Percentiles rank a stretch among this genome's conserved stretches.
Conservation (phyloP, 2,329 filamentous ascomycete genomes). For the Claviceps paspali region DNA sequence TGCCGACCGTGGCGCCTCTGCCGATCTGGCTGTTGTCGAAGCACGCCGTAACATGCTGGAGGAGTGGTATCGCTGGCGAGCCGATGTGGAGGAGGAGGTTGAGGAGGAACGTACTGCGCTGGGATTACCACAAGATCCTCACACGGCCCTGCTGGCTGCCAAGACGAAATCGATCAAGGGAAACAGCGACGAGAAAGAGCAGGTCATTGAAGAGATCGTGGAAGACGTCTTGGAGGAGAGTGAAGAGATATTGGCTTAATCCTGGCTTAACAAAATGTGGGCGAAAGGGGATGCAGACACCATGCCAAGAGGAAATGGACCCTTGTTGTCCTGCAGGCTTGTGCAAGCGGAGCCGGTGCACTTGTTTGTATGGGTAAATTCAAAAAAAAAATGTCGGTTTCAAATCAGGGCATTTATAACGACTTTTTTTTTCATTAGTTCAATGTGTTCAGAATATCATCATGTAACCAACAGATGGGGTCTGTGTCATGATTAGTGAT, state of each 20-base stretch:
- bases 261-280: constrained; percentile 12
- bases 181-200: constrained; percentile 49
- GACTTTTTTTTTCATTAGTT: constrained; percentile 3
- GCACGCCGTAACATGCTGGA: constrained; percentile 64
- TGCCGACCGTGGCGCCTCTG: constrained; percentile 79
- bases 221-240: constrained; percentile 74
- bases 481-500: too few species aligned
- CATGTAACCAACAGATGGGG: too few species aligned
- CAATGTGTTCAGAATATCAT: background rate
- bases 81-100: constrained; percentile 55
- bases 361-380: constrained; percentile 20
- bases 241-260: constrained; percentile 53
- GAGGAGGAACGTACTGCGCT: constrained; percentile 53
- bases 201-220: constrained; percentile 76
- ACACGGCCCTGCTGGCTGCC: constrained; percentile 44
- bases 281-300: background rate
- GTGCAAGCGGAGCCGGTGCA: constrained; percentile 14
- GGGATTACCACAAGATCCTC: constrained; percentile 50
- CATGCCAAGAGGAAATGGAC: background rate
- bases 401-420: constrained; percentile 3
- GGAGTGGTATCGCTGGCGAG: constrained; percentile 82
- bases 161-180: constrained; percentile 36
- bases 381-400: constrained; percentile 2
- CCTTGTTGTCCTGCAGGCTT: constrained; percentile 12
- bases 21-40: constrained; percentile 88